These are phyloP conservation scores for Pelargonium nanum DNA, from an alignment of 345 rosid genomes.

Conservation along the genomic window DNA sequence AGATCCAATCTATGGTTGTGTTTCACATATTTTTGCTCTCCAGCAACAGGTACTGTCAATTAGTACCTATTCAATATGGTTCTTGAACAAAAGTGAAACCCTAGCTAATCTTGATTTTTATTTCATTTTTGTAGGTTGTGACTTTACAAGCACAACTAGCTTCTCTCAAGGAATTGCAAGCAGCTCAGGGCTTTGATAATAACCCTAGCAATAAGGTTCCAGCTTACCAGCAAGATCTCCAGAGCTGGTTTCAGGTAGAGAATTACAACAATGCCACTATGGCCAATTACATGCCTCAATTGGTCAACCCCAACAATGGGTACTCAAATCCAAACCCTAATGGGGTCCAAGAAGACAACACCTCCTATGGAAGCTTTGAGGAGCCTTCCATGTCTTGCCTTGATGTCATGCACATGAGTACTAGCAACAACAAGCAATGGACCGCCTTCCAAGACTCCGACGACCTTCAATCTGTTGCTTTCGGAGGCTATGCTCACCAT, in stretches of 20 bases:
- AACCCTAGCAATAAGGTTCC: conserved; percentile 8
- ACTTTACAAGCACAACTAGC: conserved; percentile 82
- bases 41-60: conserved; percentile 62
- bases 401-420: conserved; percentile 32
- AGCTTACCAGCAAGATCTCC: conserved; percentile 38
- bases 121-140: conserved; percentile 39
- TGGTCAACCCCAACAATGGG: conserved; percentile 13
- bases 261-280: conserved; percentile 21
- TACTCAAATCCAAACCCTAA: conserved; percentile 26
- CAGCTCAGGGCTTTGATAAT: conserved; percentile 31
- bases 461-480: conserved; percentile 56
- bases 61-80: background rate
- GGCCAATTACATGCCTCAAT: conserved; percentile 7
- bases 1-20: conserved; percentile 94
- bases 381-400: conserved; percentile 27
- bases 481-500: conserved; percentile 37
- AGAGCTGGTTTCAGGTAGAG: conserved; percentile 33
- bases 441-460: conserved; percentile 43
- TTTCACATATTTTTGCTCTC: conserved; percentile 86
- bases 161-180: conserved; percentile 68
- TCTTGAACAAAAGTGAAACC: conserved; percentile 10
- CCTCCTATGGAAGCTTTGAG: conserved; percentile 40
- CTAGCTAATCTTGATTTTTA: conserved; percentile 12
- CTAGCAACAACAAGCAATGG: conserved; percentile 39
- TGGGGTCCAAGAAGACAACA: conserved; percentile 31